These are phyloP conservation scores for Paracamarosporium sp. DNA, from an alignment of 2,329 filamentous ascomycete genomes.

Conservation along the genomic window DNA sequence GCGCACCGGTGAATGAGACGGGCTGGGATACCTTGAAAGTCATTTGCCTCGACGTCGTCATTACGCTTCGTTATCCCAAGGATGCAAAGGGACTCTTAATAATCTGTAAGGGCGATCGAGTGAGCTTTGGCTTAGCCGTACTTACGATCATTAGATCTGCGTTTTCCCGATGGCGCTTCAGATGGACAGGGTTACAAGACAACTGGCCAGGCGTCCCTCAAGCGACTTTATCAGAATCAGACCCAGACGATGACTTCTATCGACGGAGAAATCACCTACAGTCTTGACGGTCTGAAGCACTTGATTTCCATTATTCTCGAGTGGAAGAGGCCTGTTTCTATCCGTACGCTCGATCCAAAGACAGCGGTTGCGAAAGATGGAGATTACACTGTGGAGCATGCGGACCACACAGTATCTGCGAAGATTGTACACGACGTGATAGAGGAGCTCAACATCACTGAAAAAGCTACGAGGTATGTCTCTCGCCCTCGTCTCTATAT, in stretches of 20 bases:
- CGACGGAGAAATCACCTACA: constrained; percentile 27
- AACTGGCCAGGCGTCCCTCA: constrained; percentile 23
- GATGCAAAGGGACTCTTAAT: constrained; percentile 27
- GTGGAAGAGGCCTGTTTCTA: constrained; percentile 19
- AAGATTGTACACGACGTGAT: constrained; percentile 33
- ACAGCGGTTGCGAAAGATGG: constrained; percentile 17
- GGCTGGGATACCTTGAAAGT: constrained; percentile 14
- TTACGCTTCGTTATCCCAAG: constrained; percentile 19
- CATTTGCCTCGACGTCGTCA: constrained; percentile 10
- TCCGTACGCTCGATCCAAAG: constrained; percentile 31
- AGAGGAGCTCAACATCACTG: constrained; percentile 17
- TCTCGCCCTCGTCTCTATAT: neutral
- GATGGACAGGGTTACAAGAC: constrained; percentile 24
- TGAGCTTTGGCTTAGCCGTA: neutral
- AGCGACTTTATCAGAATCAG: constrained; percentile 25
- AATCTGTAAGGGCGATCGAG: neutral
- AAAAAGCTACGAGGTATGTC: constrained; percentile 21
- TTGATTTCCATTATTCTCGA: constrained; percentile 23
- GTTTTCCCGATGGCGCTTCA: constrained; percentile 30
- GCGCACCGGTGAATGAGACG: constrained; percentile 5
- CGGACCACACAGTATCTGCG: constrained; percentile 34
- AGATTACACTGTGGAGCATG: constrained; percentile 27
- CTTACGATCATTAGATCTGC: constrained; percentile 23
- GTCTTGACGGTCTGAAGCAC: constrained; percentile 23
- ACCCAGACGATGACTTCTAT: constrained; percentile 25